Base-by-base conservation (phyloP, 495 filamentous ascomycete genomes). In the Amniculicola lignicola region DNA sequence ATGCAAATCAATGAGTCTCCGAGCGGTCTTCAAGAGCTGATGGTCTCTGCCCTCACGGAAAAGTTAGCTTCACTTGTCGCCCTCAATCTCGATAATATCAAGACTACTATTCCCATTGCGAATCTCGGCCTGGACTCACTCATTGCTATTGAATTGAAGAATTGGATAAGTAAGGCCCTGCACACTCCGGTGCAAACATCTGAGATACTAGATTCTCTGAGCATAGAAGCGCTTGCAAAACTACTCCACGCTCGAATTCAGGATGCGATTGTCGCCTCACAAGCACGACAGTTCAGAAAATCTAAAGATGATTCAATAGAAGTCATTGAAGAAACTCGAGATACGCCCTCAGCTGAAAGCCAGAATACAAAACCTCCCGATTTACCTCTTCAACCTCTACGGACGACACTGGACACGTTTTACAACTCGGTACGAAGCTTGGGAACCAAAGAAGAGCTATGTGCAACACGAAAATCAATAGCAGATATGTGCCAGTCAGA, bases 121-220 rank as follows among this genome's bases (percentile, higher is more conserved):
- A 15, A 55, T 24, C 22, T 55, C 15, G 55, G 55, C 3, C 2
- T 61, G 14, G 57, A 61, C 21, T 54, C 50, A 14, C 28, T 61
- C 1, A 28, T 55, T n/a, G 51, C 42, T 25, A 37, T 61, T 14
- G 57, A 61, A 24, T 16, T 61, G 24, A 51, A 50, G 33, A 61
- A 61, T 25, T 61, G 57, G 57, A 29, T 61, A 14, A 12, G 1
- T 16, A 12, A 24, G 18, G 47, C 23, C 1, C 28, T 55, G 2
- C 11, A 28, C 2, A 14, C 21, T 1, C 25, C 3, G 1, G 3
- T 55, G 7, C 27, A 38, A 19, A 40, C 18, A 9, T 28, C 27
- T n/a, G 51, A 55, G 5, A 22, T 55, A 14, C 29, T 46, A 1
- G 51, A 55, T 31, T 18, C 38, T 1, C 16, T 25, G 2, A 38